These are phyloP conservation scores for Microbotryomycetes sp. DNA, from an alignment of 1,284 basidiomycete genomes.

Conservation along the genomic window DNA sequence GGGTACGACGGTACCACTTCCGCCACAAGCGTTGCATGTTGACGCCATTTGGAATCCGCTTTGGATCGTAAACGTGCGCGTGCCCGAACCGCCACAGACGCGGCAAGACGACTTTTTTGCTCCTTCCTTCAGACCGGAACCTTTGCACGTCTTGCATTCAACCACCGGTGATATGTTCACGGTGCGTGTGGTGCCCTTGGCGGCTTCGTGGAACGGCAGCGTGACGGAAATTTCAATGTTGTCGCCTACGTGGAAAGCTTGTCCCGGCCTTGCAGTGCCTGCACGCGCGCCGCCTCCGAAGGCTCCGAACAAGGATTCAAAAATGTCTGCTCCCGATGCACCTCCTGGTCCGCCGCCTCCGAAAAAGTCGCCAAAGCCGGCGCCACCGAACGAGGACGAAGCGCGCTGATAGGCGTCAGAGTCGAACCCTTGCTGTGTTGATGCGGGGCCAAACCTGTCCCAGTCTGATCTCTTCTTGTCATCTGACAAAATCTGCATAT, in stretches of 20 bases:
- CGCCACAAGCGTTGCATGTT: conserved; percentile 77
- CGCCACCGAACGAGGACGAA: conserved; percentile 48
- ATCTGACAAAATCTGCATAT: conserved; percentile 72
- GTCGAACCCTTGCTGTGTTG: conserved; percentile 89
- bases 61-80: conserved; percentile 83
- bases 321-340: conserved; percentile 56
- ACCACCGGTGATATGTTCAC: conserved; percentile 75
- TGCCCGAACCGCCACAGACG: conserved; percentile 78
- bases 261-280: conserved; percentile 22
- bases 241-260: conserved; percentile 54
- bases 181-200: conserved; percentile 75
- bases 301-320: conserved; percentile 74
- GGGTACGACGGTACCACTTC: conserved; percentile 74
- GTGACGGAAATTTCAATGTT: conserved; percentile 74
- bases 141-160: conserved; percentile 76
- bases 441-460: conserved; percentile 90
- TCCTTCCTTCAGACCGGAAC: conserved; percentile 78
- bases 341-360: conserved; percentile 48
- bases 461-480: conserved; percentile 88
- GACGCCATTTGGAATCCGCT: conserved; percentile 96
- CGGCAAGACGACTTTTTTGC: conserved; percentile 74
- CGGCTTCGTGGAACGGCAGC: conserved; percentile 85
- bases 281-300: conserved; percentile 38
- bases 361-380: conserved; percentile 64
- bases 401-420: conserved; percentile 62